phyloP scores from a whole-genome alignment of 805 yeast species.

The Pichia thaimueangensis region DNA sequence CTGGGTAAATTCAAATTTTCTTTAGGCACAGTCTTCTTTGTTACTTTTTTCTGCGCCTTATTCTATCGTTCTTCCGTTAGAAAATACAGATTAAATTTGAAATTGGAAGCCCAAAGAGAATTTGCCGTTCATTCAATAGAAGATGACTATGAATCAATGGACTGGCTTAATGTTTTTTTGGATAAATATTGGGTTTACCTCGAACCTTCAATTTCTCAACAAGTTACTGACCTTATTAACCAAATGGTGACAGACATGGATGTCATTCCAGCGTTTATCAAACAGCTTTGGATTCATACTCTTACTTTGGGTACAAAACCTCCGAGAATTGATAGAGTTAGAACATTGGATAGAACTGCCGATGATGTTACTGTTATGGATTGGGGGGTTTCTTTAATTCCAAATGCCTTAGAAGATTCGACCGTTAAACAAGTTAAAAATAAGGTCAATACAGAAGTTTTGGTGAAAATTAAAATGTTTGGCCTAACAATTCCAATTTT shows the following conservation, averaged over 20 bases:
- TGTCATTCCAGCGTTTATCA: conserved; percentile 76
- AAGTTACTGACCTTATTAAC: conserved; percentile 80
- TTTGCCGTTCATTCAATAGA: conserved; percentile 75
- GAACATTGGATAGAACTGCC: conserved; percentile 83
- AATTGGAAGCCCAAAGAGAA: conserved; percentile 83
- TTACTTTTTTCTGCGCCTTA: conserved; percentile 54
- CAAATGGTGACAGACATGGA: conserved; percentile 66
- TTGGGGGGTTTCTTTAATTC: conserved; percentile 89
- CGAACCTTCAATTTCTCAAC: conserved; percentile 84
- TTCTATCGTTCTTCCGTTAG: conserved; percentile 81
- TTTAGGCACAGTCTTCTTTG: conserved; percentile 72
- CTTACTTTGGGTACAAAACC: conserved; percentile 95
- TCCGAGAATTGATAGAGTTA: conserved; percentile 84
- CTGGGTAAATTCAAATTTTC: conserved; percentile 74
- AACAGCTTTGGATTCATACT: conserved; percentile 76
- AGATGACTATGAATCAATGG: conserved; percentile 87
- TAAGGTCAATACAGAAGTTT: conserved; percentile 74
- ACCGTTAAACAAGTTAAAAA: conserved; percentile 80
- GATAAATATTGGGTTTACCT: conserved; percentile 88
- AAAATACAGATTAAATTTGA: conserved; percentile 63
- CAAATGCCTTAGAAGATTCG: conserved; percentile 81
- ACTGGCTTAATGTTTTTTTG: conserved; percentile 87
- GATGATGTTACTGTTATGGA: conserved; percentile 96
- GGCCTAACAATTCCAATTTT: conserved; percentile 77
- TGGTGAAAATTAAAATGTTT: conserved; percentile 73